phyloP scores from a whole-genome alignment of 352 stramenopile genomes.

The Globisporangium cylindrosporum region DNA sequence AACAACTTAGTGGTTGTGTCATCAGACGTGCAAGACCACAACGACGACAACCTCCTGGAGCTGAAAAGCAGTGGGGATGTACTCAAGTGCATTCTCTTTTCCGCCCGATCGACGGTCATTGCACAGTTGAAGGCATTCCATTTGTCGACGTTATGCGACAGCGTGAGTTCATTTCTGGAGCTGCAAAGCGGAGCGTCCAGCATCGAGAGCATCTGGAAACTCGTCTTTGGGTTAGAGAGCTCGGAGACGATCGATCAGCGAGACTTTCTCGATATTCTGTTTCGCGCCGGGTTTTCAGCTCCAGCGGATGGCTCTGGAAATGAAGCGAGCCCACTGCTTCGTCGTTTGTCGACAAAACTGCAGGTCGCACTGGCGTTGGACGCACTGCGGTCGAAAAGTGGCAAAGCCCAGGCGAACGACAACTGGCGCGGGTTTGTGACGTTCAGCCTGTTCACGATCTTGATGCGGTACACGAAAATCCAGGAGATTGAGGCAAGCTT shows the following conservation, averaged over 20 bases:
- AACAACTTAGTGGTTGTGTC: not conserved
- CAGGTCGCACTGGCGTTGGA: slow-evolving; percentile 45
- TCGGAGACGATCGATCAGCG: slow-evolving; percentile 35
- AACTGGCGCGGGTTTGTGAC: slow-evolving; percentile 16
- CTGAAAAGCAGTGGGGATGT: slow-evolving; percentile 37
- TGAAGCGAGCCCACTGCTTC: slow-evolving; percentile 7
- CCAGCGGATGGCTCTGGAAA: not conserved
- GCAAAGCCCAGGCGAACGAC: slow-evolving; percentile 18
- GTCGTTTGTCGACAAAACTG: slow-evolving; percentile 33
- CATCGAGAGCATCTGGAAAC: slow-evolving; percentile 44
- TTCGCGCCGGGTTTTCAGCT: slow-evolving; percentile 35
- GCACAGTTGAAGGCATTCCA: slow-evolving; percentile 33
- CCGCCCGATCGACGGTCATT: slow-evolving; percentile 17
- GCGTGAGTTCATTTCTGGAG: slow-evolving; percentile 35
- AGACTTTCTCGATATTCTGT: slow-evolving; percentile 40
- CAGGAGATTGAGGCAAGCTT: slow-evolving; percentile 52
- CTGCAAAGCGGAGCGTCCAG: slow-evolving; percentile 27
- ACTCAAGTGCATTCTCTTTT: slow-evolving; percentile 26
- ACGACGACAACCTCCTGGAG: slow-evolving; percentile 29
- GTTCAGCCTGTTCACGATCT: slow-evolving; percentile 47
- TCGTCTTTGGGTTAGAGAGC: slow-evolving; percentile 32
- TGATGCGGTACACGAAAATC: slow-evolving; percentile 44
- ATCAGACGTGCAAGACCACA: not conserved
- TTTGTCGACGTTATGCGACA: slow-evolving; percentile 24
- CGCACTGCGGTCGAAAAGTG: slow-evolving; percentile 31